A percentile compares a stretch with the other conserved stretches of the same genome.
phyloP scores from a whole-genome alignment of 441 rosid species.

The Macaranga tanarius region DNA sequence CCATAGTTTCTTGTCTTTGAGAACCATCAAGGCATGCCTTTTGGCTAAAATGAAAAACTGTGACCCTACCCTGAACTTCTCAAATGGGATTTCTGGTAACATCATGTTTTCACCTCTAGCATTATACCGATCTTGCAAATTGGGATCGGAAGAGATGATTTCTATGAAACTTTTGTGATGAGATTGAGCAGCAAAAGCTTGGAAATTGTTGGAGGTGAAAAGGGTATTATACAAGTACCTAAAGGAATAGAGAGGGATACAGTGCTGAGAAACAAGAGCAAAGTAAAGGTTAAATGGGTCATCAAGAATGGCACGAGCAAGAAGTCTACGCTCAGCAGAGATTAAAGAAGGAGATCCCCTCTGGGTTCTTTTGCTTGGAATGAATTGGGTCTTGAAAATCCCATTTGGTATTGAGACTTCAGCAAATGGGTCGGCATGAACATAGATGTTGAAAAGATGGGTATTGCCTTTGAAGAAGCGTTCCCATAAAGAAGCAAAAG shows the following conservation, averaged over 20 bases:
- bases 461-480: conserved; percentile 53
- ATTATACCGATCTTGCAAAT: conserved; percentile 49
- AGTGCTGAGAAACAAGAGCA: conserved; percentile 67
- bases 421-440: conserved; percentile 61
- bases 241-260: conserved; percentile 81
- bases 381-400: conserved; percentile 42
- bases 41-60: conserved; percentile 73
- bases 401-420: conserved; percentile 26
- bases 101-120: conserved; percentile 56
- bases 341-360: conserved; percentile 67
- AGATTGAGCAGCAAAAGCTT: conserved; percentile 33
- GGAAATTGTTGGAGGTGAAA: conserved; percentile 33
- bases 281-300: conserved; percentile 74
- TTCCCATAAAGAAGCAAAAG: conserved; percentile 68
- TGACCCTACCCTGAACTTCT: conserved; percentile 71
- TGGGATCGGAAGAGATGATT: conserved; percentile 52
- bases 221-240: conserved; percentile 51
- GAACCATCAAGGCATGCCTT: conserved; percentile 58
- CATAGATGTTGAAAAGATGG: conserved; percentile 59
- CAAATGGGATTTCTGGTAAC: conserved; percentile 60
- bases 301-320: conserved; percentile 64
- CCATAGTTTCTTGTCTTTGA: conserved; percentile 62
- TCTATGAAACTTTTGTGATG: conserved; percentile 58
- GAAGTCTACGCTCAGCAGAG: conserved; percentile 64
- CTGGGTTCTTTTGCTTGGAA: conserved; percentile 52